Base-by-base conservation (phyloP, 164 flowering plant species). In the Malania oleifera region DNA sequence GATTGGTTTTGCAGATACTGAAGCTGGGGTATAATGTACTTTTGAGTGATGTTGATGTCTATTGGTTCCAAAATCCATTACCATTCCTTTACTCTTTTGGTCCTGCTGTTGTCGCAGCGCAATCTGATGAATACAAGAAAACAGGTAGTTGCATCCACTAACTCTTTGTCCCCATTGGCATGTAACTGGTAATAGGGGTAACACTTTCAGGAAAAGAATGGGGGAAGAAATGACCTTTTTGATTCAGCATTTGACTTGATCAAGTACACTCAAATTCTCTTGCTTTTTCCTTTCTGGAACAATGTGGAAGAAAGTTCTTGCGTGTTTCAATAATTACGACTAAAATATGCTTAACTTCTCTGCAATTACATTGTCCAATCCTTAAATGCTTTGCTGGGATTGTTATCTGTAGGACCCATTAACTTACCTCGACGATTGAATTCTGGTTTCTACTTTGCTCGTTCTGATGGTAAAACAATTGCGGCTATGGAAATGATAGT, bases 361-460 rank as follows among this genome's bases (percentile, higher is more conserved):
- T 31, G n/a, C n/a, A n/a, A n/a, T n/a, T n/a, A n/a, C n/a, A n/a
- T n/a, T n/a, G n/a, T n/a, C 9, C 4, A 31, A 31, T 31, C 35
- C 35, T 31, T 31, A 31, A 31, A n/a, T n/a, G n/a, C 35, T 4
- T 9, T 31, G 35, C 35, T 31, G 9, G n/a, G 4, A 31, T 31
- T 31, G 9, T 31, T 4, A 9, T 31, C n/a, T 76, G 70, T 82
- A 89, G 96, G 77, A 40, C 85, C 97, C 12, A 85, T 86, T 54
- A 93, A 90, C 70, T 48, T 87, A 62, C 97, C 97, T 1, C 73
- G 91, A 22, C 92, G 95, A 67, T 73, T 86, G 52, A 93, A 93
- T 74, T 93, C 97, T 19, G 97, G 99, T 19, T 93, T 93, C 76
- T 93, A 93, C 69, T 93, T 80, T 76, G 95, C 87, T 49, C 84